A percentile compares a stretch with the other conserved stretches of the same genome.
Evolutionary conservation across 352 stramenopile genomes (phyloP).

Genomic region (Phytophthora pseudosyringae): DNA sequence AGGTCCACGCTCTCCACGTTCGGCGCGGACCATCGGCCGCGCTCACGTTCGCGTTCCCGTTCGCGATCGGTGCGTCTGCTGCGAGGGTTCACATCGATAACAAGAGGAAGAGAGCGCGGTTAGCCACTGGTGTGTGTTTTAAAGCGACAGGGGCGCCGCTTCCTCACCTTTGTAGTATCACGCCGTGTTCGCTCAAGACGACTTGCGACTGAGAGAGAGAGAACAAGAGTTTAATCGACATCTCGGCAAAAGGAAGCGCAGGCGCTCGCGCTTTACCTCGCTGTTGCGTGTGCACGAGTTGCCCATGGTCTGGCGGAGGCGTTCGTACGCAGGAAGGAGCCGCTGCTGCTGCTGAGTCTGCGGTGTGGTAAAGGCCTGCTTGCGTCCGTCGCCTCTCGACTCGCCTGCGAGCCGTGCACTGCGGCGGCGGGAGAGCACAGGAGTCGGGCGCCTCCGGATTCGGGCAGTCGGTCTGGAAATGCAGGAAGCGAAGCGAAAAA

Average conservation of each 20-base stretch:
- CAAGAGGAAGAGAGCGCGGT: background rate
- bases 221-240: slow-evolving; percentile 6
- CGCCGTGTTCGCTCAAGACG: slow-evolving; percentile 59
- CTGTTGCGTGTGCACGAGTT: slow-evolving; percentile 68
- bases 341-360: slow-evolving; percentile 8
- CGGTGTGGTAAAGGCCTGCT: slow-evolving; percentile 2
- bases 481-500: slow-evolving; percentile 34
- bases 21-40: slow-evolving; percentile 75
- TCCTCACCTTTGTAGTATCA: slow-evolving; percentile 47
- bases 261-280: slow-evolving; percentile 39
- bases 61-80: slow-evolving; percentile 28
- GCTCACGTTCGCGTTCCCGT: slow-evolving; percentile 47
- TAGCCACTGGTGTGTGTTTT: slow-evolving; percentile 3
- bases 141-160: slow-evolving; percentile 10
- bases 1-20: slow-evolving; percentile 77
- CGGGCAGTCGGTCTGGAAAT: slow-evolving; percentile 39
- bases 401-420: slow-evolving; percentile 27
- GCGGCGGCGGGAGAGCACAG: slow-evolving; percentile 7
- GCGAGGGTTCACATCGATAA: background rate
- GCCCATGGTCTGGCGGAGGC: slow-evolving; percentile 43
- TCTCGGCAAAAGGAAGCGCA: background rate
- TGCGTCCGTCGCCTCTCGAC: slow-evolving; percentile 14
- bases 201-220: slow-evolving; percentile 58
- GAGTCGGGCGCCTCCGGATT: slow-evolving; percentile 21
- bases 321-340: background rate